These are phyloP conservation scores for Ogataea trehaloabstinens DNA, from an alignment of 805 yeast species.

Conservation along the genomic window DNA sequence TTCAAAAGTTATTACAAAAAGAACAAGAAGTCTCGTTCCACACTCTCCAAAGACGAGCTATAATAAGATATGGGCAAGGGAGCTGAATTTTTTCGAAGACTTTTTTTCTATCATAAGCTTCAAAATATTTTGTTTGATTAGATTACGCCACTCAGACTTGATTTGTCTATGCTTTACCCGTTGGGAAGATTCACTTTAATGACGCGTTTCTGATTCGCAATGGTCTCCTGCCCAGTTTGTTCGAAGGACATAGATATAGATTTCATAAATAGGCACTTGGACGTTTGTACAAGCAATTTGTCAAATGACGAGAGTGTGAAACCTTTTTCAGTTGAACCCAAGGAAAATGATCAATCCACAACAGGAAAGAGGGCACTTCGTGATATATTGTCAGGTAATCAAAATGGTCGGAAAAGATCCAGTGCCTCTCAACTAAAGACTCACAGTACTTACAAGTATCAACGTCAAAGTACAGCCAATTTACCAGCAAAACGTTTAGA, in stretches of 20 bases:
- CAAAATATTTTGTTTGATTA: no score
- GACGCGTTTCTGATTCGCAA: no score
- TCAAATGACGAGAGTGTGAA: slow-evolving; percentile 3
- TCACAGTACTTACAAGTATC: slow-evolving; percentile 15
- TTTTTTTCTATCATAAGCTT: neutral
- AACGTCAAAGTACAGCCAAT: slow-evolving; percentile 1
- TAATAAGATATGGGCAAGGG: no score
- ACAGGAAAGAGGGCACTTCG: slow-evolving; percentile 11
- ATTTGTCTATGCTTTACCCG: no score
- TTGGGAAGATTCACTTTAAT: no score
- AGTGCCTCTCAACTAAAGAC: slow-evolving; percentile 5
- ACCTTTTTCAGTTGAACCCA: slow-evolving; percentile 9
- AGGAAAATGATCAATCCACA: slow-evolving; percentile 1
- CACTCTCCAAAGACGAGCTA: slow-evolving; percentile 18
- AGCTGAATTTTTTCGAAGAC: neutral
- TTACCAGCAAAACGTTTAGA: neutral
- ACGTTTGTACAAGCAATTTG: slow-evolving; percentile 21
- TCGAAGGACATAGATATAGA: slow-evolving; percentile 25
- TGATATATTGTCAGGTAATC: slow-evolving; percentile 16
- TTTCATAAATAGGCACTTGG: slow-evolving; percentile 35
- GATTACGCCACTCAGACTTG: no score
- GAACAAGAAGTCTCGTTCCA: slow-evolving; percentile 10
- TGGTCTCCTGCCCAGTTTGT: slow-evolving; percentile 38
- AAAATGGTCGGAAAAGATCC: slow-evolving; percentile 2
- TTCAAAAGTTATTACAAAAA: slow-evolving; percentile 22